Base-by-base conservation (phyloP, 306 rosid genomes). In the Cyamopsis tetragonoloba region DNA sequence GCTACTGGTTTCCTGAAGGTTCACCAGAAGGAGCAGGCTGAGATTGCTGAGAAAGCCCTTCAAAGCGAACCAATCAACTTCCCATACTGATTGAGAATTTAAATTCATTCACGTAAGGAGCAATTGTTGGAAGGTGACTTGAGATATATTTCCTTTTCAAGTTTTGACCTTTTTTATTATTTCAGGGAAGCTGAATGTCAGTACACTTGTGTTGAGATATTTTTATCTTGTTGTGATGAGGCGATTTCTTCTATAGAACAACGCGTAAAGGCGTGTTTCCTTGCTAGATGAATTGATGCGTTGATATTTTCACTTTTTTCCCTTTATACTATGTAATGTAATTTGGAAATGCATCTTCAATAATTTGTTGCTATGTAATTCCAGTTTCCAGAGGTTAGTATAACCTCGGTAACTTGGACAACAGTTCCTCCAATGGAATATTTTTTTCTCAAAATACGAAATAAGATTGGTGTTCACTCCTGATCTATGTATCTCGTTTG, bases 1-100 rank as follows among this genome's bases (percentile, higher is more conserved):
- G 96, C 99, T 63, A 93, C 95, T 3, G 97, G 99, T 68, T 93
- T 90, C 87, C 79, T 80, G 59, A 54, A 60, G 43, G 85, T 86
- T 80, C 99, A 93, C 76, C 87, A 85, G 8, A 88, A 83, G 79
- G 99, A 93, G 81, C 97, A 93, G 61, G 28, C 85, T 0, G 92
- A 90, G 69, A 82, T 93, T 48, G 86, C 88, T 59, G 82, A 90
- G 71, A 93, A 86, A 79, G 91, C 97, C 48, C 7, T 93, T 70
- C 92, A 90, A 74, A 79, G 39, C 3, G 95, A 90, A 46, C 88
- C 88, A 26, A 38, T 88, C 47, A 53, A 46, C 48, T 86, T 65
- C 68, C 76, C 83, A 20, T 74, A 54, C 50, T 79, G 63, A 76
- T 48, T 49, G 24, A 41, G 41, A 18, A 34, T 23, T 30, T 54